Conservation (phyloP, 2,329 filamentous ascomycete species). For the Didymella glomerata region DNA sequence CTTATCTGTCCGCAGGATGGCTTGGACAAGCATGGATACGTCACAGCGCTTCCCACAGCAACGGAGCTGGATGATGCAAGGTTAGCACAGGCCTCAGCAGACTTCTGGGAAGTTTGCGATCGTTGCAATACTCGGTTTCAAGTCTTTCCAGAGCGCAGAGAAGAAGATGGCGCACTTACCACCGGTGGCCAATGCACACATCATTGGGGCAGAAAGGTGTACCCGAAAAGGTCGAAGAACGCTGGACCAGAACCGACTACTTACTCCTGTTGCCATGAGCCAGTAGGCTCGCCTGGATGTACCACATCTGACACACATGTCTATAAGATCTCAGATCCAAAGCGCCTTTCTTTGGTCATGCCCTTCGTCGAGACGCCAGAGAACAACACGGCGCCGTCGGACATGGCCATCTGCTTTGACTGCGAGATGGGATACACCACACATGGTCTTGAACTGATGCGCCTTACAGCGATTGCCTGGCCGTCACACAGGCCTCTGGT, state of each 20-base stretch:
- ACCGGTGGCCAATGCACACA: constrained; percentile 81
- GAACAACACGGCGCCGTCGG: constrained; percentile 58
- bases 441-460: constrained; percentile 85
- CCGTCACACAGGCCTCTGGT: constrained; percentile 77
- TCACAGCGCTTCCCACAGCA: constrained; percentile 70
- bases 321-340: constrained; percentile 81
- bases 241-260: constrained; percentile 64
- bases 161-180: constrained; percentile 76
- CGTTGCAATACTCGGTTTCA: constrained; percentile 87
- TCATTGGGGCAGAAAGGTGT: constrained; percentile 77
- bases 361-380: constrained; percentile 82
- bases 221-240: constrained; percentile 60
- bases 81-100: constrained; percentile 70
- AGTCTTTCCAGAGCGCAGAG: constrained; percentile 85
- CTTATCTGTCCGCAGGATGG: constrained; percentile 70
- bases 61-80: constrained; percentile 72
- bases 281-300: constrained; percentile 80
- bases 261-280: constrained; percentile 81
- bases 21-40: constrained; percentile 77
- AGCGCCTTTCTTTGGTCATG: constrained; percentile 77
- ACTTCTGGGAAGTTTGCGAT: constrained; percentile 88
- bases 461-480: constrained; percentile 89
- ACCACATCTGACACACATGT: constrained; percentile 77
- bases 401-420: constrained; percentile 81
- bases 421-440: constrained; percentile 98